Conservation (phyloP, 495 filamentous ascomycete genomes). For the Hypoxylon lienhwacheense region DNA sequence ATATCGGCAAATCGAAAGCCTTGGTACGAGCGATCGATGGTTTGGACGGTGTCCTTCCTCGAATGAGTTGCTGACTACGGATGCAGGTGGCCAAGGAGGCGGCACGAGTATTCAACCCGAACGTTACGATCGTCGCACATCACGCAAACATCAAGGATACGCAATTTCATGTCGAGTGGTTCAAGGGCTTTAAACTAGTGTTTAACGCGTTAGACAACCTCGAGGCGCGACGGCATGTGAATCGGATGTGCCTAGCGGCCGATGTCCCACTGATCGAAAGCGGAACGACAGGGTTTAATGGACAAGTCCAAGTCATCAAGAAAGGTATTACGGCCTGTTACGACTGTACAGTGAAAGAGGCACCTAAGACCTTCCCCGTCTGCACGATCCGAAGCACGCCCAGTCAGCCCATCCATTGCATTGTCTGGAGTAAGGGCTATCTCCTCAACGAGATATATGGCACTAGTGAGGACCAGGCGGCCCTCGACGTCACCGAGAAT, state of each 20-base stretch:
- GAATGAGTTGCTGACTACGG: constrained; percentile 33
- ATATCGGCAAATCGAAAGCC: constrained; percentile 97
- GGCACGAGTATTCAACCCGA: constrained; percentile 86
- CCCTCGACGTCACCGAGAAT: constrained; percentile 76
- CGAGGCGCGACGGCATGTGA: constrained; percentile 91
- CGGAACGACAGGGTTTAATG: constrained; percentile 96
- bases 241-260: constrained; percentile 94
- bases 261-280: constrained; percentile 92
- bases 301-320: constrained; percentile 94
- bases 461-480: constrained; percentile 78
- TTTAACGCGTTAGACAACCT: constrained; percentile 98
- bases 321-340: constrained; percentile 96
- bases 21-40: constrained; percentile 61
- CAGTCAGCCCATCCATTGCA: constrained; percentile 95
- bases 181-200: constrained; percentile 76
- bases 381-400: constrained; percentile 97
- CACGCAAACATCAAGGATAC: constrained; percentile 95
- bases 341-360: constrained; percentile 86
- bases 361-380: constrained; percentile 88
- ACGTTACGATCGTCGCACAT: constrained; percentile 83
- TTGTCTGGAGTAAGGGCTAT: constrained; percentile 99
- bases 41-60: constrained; percentile 1
- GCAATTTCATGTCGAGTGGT: constrained; percentile 92
- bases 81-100: constrained; percentile 89
- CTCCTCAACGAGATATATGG: constrained; percentile 94